phyloP scores from a whole-genome alignment of 2,329 filamentous ascomycete genomes.

The Claviceps capensis region DNA sequence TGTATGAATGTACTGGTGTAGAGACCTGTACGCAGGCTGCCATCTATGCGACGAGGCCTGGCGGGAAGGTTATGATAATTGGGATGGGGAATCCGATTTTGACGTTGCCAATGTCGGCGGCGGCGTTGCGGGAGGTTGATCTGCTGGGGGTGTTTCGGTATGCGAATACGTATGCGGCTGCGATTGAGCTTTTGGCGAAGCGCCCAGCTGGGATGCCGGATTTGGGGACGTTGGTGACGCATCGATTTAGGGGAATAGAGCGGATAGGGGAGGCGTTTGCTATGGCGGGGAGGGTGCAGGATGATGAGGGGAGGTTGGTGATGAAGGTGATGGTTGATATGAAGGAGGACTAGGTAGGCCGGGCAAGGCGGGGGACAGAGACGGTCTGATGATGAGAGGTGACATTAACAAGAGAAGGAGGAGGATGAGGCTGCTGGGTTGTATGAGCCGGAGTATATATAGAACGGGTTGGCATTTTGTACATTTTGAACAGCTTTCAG shows the following conservation, averaged over 20 bases:
- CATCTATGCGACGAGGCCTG: slow-evolving; percentile 56
- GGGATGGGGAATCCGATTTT: slow-evolving; percentile 62
- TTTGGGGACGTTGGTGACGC: slow-evolving; percentile 55
- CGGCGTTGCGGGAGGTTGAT: slow-evolving; percentile 56
- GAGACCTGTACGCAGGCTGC: slow-evolving; percentile 62
- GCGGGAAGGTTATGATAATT: slow-evolving; percentile 56
- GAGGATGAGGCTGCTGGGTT: too few species aligned
- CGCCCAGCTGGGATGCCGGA: slow-evolving; percentile 42
- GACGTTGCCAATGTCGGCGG: slow-evolving; percentile 54
- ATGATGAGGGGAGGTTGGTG: slow-evolving; percentile 55
- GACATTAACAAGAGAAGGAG: too few species aligned
- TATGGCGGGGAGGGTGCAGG: slow-evolving; percentile 58
- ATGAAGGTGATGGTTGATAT: slow-evolving; percentile 56
- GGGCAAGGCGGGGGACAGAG: not conserved
- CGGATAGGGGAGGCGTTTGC: slow-evolving; percentile 54
- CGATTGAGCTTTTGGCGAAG: slow-evolving; percentile 37
- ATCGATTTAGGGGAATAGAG: slow-evolving; percentile 51
- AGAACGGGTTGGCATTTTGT: too few species aligned
- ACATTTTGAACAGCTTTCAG: too few species aligned
- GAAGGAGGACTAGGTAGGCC: not conserved
- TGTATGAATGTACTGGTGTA: slow-evolving; percentile 70
- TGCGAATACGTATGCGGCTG: slow-evolving; percentile 56
- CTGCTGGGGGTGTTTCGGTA: slow-evolving; percentile 61
- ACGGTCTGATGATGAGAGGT: too few species aligned
- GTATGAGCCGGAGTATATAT: too few species aligned